Conservation (phyloP, 768 basidiomycete genomes). For the Pleurotus pulmonarius region DNA sequence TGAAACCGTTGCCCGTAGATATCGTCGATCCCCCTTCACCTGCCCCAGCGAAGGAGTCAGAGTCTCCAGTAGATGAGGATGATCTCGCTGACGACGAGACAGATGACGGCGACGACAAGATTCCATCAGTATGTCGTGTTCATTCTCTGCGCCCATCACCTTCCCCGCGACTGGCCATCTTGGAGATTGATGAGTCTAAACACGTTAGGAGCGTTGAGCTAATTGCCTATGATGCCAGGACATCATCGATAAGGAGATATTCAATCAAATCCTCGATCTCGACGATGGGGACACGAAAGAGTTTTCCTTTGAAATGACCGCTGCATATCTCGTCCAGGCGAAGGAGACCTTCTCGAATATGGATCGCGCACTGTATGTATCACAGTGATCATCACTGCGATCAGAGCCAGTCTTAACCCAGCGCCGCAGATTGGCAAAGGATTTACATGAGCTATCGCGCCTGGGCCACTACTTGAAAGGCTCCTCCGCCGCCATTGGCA, state of each 20-base stretch:
- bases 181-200: neutral
- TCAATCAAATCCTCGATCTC: constrained; percentile 86
- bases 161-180: neutral
- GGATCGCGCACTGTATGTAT: constrained; percentile 73
- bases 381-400: neutral
- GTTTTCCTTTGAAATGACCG: constrained; percentile 77
- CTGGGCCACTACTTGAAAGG: constrained; percentile 97
- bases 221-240: neutral
- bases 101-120: constrained; percentile 1
- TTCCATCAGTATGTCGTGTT: constrained; percentile 4
- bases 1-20: neutral
- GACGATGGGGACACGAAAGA: constrained; percentile 78
- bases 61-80: neutral
- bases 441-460: constrained; percentile 63
- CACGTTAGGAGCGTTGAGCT: neutral
- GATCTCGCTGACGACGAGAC: neutral
- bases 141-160: neutral
- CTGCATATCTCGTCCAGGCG: constrained; percentile 81
- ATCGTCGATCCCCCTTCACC: neutral
- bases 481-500: constrained; percentile 91
- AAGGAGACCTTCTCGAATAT: constrained; percentile 72
- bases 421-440: constrained; percentile 43
- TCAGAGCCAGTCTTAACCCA: neutral
- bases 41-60: neutral
- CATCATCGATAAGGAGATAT: constrained; percentile 71